Conservation (phyloP, 306 rosid species). For the Spatholobus suberectus region DNA sequence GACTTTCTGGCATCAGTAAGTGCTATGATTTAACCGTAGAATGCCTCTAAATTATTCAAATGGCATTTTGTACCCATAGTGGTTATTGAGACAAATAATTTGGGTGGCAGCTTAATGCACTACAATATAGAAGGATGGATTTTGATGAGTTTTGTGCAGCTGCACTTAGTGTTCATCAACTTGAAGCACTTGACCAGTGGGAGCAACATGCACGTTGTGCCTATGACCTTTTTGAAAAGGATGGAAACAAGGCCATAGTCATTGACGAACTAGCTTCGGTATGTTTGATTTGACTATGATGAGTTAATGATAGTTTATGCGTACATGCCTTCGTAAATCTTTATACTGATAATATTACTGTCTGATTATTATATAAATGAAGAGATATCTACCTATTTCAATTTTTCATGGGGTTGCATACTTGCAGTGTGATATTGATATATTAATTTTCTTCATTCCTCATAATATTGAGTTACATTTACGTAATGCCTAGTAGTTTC, state of each 20-base stretch:
- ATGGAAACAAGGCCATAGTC: constrained; percentile 77
- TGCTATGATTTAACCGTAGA: neutral
- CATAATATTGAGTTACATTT: neutral
- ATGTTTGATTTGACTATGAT: constrained; percentile 37
- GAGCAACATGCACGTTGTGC: constrained; percentile 82
- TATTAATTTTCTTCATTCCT: neutral
- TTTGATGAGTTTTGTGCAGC: constrained; percentile 87
- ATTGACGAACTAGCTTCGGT: constrained; percentile 88
- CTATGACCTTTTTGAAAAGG: constrained; percentile 74
- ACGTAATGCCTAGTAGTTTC: neutral
- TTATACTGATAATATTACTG: neutral
- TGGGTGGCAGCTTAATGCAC: constrained; percentile 67
- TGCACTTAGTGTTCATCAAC: constrained; percentile 71
- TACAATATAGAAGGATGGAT: constrained; percentile 81
- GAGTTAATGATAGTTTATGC: neutral
- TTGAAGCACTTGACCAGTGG: constrained; percentile 72
- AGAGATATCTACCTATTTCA: neutral
- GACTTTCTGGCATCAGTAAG: constrained; percentile 69
- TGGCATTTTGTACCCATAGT: neutral
- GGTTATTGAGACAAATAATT: constrained; percentile 20
- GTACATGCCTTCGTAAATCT: constrained; percentile 3
- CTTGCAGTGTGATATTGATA: neutral
- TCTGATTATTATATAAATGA: neutral
- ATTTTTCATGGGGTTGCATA: neutral
- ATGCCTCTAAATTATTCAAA: neutral